phyloP scores from a whole-genome alignment of 1,284 basidiomycete species.

The Apiotrichum siamense region DNA sequence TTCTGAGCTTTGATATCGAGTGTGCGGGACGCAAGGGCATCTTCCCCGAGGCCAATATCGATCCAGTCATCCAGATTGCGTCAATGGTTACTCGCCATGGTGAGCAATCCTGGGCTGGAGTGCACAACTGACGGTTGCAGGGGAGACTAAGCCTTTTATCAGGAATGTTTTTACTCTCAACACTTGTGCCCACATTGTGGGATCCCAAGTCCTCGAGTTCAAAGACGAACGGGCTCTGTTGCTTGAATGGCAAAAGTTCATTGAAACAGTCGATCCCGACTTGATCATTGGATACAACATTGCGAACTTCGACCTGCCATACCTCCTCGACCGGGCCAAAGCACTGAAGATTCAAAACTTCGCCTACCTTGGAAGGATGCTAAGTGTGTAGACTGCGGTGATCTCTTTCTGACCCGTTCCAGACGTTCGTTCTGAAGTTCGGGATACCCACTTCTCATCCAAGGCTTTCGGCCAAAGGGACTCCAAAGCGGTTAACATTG shows the following conservation, averaged over 20 bases:
- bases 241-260: conserved; percentile 73
- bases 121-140: conserved; percentile 48
- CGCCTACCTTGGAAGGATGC: conserved; percentile 69
- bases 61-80: conserved; percentile 94
- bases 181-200: conserved; percentile 85
- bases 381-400: conserved; percentile 51
- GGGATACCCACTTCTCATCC: conserved; percentile 90
- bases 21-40: conserved; percentile 93
- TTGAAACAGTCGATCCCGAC: conserved; percentile 82
- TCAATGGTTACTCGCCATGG: conserved; percentile 96
- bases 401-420: not conserved
- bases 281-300: conserved; percentile 93
- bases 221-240: conserved; percentile 68
- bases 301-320: conserved; percentile 86
- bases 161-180: conserved; percentile 95
- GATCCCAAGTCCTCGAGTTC: conserved; percentile 86
- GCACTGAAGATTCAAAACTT: conserved; percentile 67
- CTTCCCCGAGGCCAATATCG: conserved; percentile 78
- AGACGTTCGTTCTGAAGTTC: conserved; percentile 71
- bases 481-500: conserved; percentile 82
- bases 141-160: conserved; percentile 83
- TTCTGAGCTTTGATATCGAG: conserved; percentile 94
- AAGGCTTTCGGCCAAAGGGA: conserved; percentile 93
- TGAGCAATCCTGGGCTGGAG: conserved; percentile 43
- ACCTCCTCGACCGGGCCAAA: conserved; percentile 81